Conservation (phyloP, 2,329 filamentous ascomycete species). For the Venturia effusa region DNA sequence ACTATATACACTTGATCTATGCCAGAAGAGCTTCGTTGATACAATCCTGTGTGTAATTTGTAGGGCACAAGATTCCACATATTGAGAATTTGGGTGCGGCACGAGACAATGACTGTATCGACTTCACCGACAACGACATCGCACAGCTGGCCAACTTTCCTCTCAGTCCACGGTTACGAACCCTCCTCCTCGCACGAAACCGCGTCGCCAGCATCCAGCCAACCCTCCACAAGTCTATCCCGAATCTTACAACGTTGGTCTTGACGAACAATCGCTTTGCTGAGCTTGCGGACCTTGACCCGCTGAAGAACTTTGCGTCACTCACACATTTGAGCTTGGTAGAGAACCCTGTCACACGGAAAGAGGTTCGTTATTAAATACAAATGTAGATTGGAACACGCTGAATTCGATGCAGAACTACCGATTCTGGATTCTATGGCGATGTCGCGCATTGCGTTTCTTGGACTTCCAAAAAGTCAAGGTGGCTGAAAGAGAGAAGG, state of each 20-base stretch:
- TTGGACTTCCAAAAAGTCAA: slow-evolving; percentile 90
- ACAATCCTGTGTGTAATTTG: slow-evolving; percentile 42
- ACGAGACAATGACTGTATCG: slow-evolving; percentile 92
- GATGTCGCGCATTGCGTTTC: slow-evolving; percentile 74
- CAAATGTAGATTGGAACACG: neutral
- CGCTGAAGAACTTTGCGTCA: slow-evolving; percentile 55
- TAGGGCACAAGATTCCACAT: slow-evolving; percentile 94
- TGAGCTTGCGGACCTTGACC: slow-evolving; percentile 80
- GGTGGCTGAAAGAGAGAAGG: slow-evolving; percentile 66
- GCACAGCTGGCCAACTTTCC: slow-evolving; percentile 84
- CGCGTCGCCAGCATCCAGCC: slow-evolving; percentile 74
- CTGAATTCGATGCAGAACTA: slow-evolving; percentile 55
- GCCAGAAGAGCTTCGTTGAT: slow-evolving; percentile 68
- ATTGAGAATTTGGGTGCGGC: slow-evolving; percentile 98
- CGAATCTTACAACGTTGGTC: slow-evolving; percentile 71
- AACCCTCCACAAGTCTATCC: slow-evolving; percentile 61
- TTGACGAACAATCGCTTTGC: slow-evolving; percentile 71
- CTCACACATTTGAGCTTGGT: slow-evolving; percentile 72
- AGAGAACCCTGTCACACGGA: slow-evolving; percentile 84
- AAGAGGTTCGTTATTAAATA: slow-evolving; percentile 56
- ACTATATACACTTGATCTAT: slow-evolving; percentile 58
- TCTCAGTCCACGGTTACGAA: slow-evolving; percentile 75
- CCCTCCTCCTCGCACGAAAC: slow-evolving; percentile 82
- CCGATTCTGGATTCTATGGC: slow-evolving; percentile 83
- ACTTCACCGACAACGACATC: slow-evolving; percentile 98